Conservation (phyloP, 2,329 filamentous ascomycete species). For the Bipolaris zeicola region DNA sequence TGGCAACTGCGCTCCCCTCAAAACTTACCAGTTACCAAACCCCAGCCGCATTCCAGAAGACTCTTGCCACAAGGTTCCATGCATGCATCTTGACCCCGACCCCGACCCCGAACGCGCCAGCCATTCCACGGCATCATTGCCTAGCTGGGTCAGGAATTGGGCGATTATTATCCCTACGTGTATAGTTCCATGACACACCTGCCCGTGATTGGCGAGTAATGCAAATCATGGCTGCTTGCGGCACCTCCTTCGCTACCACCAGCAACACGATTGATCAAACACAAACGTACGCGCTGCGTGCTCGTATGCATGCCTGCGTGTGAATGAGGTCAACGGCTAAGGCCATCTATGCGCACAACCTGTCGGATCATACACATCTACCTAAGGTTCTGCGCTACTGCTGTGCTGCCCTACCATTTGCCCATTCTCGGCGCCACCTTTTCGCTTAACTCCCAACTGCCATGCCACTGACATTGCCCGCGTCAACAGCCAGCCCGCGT, state of each 20-base stretch:
- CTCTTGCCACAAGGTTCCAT: slow-evolving; percentile 14
- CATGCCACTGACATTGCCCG: slow-evolving; percentile 7
- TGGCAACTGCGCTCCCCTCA: slow-evolving; percentile 12
- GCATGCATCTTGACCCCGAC: slow-evolving; percentile 1
- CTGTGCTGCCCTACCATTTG: slow-evolving; percentile 23
- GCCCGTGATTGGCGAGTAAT: not conserved
- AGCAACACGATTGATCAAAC: not conserved
- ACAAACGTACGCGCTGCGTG: slow-evolving; percentile 2
- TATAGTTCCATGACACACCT: not conserved
- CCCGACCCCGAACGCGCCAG: slow-evolving; percentile 4
- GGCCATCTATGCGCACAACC: slow-evolving; percentile 12
- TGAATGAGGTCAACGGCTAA: slow-evolving; percentile 17
- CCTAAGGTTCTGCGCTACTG: slow-evolving; percentile 21
- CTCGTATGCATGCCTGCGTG: slow-evolving; percentile 7
- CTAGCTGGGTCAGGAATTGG: slow-evolving; percentile 1
- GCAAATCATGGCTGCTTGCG: not conserved
- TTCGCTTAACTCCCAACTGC: slow-evolving; percentile 8
- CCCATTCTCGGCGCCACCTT: slow-evolving; percentile 16
- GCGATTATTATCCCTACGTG: not conserved
- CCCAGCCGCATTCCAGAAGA: slow-evolving; percentile 23
- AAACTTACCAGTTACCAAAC: slow-evolving; percentile 1
- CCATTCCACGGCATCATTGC: slow-evolving; percentile 5
- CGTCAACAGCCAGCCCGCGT: slow-evolving; percentile 2
- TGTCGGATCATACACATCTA: slow-evolving; percentile 19
- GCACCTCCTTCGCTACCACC: not conserved